These are phyloP conservation scores for Diaporthe citriasiana DNA, from an alignment of 2,329 filamentous ascomycete species.

Conservation along the genomic window DNA sequence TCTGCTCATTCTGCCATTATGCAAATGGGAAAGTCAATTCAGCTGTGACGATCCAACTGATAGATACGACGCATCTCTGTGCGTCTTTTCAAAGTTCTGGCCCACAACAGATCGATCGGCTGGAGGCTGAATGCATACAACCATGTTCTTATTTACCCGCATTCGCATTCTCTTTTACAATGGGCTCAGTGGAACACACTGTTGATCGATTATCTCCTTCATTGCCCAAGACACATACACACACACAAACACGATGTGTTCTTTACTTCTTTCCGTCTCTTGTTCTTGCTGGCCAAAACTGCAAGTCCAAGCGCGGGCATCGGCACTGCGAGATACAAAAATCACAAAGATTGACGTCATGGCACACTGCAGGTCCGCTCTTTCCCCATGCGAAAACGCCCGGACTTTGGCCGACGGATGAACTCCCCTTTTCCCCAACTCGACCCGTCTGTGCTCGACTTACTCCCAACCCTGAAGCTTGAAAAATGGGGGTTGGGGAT, in stretches of 20 bases:
- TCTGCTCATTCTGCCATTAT: neutral
- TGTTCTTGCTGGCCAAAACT: neutral
- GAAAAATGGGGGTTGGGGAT: neutral
- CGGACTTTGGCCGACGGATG: constrained; percentile 18
- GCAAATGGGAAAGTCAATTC: neutral
- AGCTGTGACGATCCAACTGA: constrained; percentile 10
- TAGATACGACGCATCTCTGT: neutral
- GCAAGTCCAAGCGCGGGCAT: constrained; percentile 5
- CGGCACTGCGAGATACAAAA: neutral
- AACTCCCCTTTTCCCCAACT: neutral
- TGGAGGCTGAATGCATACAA: constrained; percentile 8
- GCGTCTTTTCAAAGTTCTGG: neutral
- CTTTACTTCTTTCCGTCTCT: neutral
- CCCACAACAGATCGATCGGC: neutral
- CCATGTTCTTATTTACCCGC: neutral
- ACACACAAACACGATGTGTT: neutral
- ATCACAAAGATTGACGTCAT: neutral
- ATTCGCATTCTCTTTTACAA: neutral
- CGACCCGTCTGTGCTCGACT: neutral
- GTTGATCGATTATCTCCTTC: neutral
- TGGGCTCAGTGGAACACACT: neutral
- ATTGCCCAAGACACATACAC: neutral
- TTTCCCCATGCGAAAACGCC: neutral
- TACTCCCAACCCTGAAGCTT: constrained; percentile 9
- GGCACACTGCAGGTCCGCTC: neutral